Conservation (phyloP, 2,329 filamentous ascomycete genomes). For the Didymella arachidicola region DNA sequence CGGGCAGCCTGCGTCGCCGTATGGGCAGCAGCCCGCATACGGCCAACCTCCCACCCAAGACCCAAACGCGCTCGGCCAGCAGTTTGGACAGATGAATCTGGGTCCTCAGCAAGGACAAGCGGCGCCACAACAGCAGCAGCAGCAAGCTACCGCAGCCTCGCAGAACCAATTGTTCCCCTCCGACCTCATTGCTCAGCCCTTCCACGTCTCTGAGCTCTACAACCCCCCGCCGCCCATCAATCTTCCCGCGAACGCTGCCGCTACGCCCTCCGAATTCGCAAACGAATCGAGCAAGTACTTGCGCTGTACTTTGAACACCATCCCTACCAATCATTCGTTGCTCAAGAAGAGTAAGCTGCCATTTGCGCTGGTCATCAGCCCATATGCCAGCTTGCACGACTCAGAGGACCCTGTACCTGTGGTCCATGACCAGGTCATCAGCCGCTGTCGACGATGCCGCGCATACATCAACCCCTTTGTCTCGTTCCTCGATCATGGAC, state of each 20-base stretch:
- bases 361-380: slow-evolving; percentile 94
- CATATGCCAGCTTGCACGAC: slow-evolving; percentile 91
- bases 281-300: slow-evolving; percentile 96
- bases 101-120: slow-evolving; percentile 58
- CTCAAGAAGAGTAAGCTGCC: slow-evolving; percentile 95
- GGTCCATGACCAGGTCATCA: slow-evolving; percentile 96
- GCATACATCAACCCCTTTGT: slow-evolving; percentile 66
- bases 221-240: slow-evolving; percentile 89
- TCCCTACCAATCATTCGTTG: slow-evolving; percentile 89
- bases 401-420: slow-evolving; percentile 89
- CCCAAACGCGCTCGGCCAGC: slow-evolving; percentile 72
- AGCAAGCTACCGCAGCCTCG: slow-evolving; percentile 45
- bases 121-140: slow-evolving; percentile 36
- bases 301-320: slow-evolving; percentile 91
- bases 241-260: slow-evolving; percentile 89
- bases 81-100: slow-evolving; percentile 81
- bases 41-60: slow-evolving; percentile 61
- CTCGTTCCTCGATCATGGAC: slow-evolving; percentile 91
- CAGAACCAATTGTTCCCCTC: slow-evolving; percentile 88
- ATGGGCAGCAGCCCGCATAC: slow-evolving; percentile 30
- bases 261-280: slow-evolving; percentile 87
- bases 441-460: slow-evolving; percentile 90
- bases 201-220: slow-evolving; percentile 92
- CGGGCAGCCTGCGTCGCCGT: slow-evolving; percentile 34
- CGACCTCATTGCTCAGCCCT: slow-evolving; percentile 89